These are phyloP conservation scores for Platanthera guangdongensis DNA, from an alignment of 106 monocot genomes.

Conservation along the genomic window DNA sequence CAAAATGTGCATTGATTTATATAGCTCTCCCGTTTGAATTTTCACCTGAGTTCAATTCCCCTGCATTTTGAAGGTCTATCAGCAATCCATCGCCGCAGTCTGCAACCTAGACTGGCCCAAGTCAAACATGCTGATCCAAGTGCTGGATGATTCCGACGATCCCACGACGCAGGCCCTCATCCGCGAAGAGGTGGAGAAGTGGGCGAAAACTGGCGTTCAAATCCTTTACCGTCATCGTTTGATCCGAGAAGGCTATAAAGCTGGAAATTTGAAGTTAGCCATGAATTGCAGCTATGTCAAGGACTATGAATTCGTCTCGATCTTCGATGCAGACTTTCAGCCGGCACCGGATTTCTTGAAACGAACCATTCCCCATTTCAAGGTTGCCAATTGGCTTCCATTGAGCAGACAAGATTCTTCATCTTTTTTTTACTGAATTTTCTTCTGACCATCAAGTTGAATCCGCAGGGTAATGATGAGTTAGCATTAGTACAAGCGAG, in stretches of 20 bases:
- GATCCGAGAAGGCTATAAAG: slow-evolving; percentile 79
- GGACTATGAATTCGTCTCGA: slow-evolving; percentile 92
- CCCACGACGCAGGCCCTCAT: slow-evolving; percentile 51
- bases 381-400: slow-evolving; percentile 24
- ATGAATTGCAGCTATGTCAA: slow-evolving; percentile 89
- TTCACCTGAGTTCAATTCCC: not conserved
- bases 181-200: slow-evolving; percentile 78
- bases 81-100: slow-evolving; percentile 85
- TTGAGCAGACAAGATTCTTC: not conserved
- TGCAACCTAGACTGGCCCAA: slow-evolving; percentile 90
- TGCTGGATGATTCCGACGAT: slow-evolving; percentile 90
- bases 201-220: slow-evolving; percentile 55
- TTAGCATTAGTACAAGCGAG: slow-evolving; percentile 81
- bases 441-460: not conserved
- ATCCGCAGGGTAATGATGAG: slow-evolving; percentile 70
- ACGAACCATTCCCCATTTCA: slow-evolving; percentile 79
- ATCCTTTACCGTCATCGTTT: slow-evolving; percentile 80
- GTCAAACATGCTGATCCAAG: slow-evolving; percentile 65
- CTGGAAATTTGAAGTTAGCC: slow-evolving; percentile 92
- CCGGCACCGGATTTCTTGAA: slow-evolving; percentile 77
- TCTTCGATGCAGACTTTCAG: slow-evolving; percentile 96
- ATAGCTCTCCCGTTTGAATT: not conserved
- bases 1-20: not conserved
- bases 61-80: slow-evolving; percentile 59
- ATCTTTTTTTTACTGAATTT: not conserved